phyloP scores from a whole-genome alignment of 768 basidiomycete genomes.

The Rhodotorula toruloides region DNA sequence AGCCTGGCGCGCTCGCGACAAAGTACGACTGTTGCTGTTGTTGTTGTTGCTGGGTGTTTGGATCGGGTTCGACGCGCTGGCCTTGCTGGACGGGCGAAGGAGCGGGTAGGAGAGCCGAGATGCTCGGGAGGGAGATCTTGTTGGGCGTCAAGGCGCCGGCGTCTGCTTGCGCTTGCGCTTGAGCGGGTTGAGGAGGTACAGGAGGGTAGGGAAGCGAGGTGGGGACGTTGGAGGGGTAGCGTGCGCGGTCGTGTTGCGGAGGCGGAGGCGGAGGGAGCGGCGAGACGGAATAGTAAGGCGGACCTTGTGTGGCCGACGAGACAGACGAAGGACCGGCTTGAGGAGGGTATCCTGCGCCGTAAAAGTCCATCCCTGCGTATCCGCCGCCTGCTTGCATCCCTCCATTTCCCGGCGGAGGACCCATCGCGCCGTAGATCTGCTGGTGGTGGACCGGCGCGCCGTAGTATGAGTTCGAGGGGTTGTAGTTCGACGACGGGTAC shows the following conservation, averaged over 20 bases:
- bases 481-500: neutral
- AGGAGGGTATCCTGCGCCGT: neutral
- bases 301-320: no score
- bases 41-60: neutral
- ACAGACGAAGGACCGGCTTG: no score
- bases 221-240: neutral
- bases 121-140: constrained; percentile 35
- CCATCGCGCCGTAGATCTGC: neutral
- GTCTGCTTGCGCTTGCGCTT: neutral
- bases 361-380: neutral
- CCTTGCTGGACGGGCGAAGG: neutral
- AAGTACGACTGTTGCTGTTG: constrained; percentile 5
- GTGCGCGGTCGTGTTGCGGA: neutral
- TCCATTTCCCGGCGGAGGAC: neutral
- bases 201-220: neutral
- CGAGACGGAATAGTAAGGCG: neutral
- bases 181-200: neutral
- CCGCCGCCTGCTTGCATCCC: no score
- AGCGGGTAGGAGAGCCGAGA: constrained; percentile 25
- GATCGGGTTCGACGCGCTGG: neutral
- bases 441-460: neutral
- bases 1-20: neutral
- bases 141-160: constrained; percentile 9
- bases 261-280: neutral
- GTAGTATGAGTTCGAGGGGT: neutral